These are phyloP conservation scores for Zygosaccharomyces sapae DNA, from an alignment of 1,139 yeast species.

Conservation along the genomic window DNA sequence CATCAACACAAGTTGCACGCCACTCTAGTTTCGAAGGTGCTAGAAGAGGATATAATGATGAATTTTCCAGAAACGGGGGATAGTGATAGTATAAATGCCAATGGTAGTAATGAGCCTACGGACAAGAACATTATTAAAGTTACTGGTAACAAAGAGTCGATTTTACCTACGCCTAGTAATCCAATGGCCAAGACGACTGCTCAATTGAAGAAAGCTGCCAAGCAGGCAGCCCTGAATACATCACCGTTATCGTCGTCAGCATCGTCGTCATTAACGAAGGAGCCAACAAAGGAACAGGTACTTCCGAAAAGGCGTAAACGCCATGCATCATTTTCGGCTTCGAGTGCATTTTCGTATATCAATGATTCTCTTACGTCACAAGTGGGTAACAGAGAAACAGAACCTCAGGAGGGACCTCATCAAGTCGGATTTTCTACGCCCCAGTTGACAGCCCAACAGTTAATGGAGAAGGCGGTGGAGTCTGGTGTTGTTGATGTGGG, in stretches of 20 bases:
- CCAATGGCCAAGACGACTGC: conserved; percentile 30
- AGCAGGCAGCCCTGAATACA: conserved; percentile 12
- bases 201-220: conserved; percentile 28
- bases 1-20: conserved; percentile 95
- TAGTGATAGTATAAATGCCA: no score
- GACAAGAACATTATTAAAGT: conserved; percentile 37
- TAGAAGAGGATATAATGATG: conserved; percentile 6
- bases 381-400: conserved; percentile 17
- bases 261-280: conserved; percentile 1
- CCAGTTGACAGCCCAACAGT: conserved; percentile 47
- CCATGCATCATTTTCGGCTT: conserved; percentile 81
- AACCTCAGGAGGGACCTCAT: conserved; percentile 39
- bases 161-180: conserved; percentile 37
- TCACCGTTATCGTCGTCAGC: conserved; percentile 6
- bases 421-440: conserved; percentile 81
- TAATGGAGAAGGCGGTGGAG: conserved; percentile 36
- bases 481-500: conserved; percentile 41
- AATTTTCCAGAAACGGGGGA: conserved; percentile 5
- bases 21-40: conserved; percentile 35
- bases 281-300: conserved; percentile 1
- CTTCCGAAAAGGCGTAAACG: conserved; percentile 39
- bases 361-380: conserved; percentile 45
- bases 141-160: conserved; percentile 38
- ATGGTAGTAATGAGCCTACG: conserved; percentile 8
- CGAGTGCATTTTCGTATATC: conserved; percentile 67